Evolutionary conservation across 768 basidiomycete genomes (phyloP).

Genomic region (Auricularia sp.): DNA sequence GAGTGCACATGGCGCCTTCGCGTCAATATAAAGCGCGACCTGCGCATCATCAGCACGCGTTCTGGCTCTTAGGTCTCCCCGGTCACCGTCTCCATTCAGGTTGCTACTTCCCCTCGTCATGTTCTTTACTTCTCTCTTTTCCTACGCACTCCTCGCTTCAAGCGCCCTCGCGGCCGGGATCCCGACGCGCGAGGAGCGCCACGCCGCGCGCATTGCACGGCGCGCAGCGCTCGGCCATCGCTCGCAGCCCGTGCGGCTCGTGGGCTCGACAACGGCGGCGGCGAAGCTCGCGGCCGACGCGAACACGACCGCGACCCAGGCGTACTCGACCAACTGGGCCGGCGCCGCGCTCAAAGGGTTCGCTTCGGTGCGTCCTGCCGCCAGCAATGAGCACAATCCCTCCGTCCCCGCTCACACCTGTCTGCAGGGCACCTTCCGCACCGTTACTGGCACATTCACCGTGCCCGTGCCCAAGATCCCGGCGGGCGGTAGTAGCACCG

Average conservation of each 20-base stretch:
- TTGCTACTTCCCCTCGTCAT: neutral
- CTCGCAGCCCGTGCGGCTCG: neutral
- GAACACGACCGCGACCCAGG: conserved; percentile 16
- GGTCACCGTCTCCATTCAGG: neutral
- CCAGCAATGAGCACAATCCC: too few species aligned
- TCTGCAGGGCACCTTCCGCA: conserved; percentile 19
- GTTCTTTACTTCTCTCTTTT: conserved; percentile 14
- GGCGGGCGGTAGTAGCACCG: conserved; percentile 8
- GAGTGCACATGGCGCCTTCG: neutral
- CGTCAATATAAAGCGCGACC: neutral
- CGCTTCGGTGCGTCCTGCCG: conserved; percentile 2
- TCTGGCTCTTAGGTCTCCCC: neutral
- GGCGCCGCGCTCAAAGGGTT: conserved; percentile 23
- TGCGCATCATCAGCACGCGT: too few species aligned
- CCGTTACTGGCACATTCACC: conserved; percentile 26
- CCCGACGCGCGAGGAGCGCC: conserved; percentile 13
- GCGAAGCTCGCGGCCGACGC: neutral
- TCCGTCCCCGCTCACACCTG: too few species aligned
- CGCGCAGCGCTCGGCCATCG: conserved; percentile 11
- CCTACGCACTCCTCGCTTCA: conserved; percentile 16
- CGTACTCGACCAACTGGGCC: conserved; percentile 28
- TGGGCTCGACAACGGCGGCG: neutral
- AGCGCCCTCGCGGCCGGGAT: conserved; percentile 14
- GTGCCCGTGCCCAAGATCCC: conserved; percentile 24
- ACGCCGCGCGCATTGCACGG: conserved; percentile 14